Percentiles rank a stretch among this genome's conserved stretches.
phyloP scores from a whole-genome alignment of 1,284 basidiomycete species.

The Leccinum subrobustum region DNA sequence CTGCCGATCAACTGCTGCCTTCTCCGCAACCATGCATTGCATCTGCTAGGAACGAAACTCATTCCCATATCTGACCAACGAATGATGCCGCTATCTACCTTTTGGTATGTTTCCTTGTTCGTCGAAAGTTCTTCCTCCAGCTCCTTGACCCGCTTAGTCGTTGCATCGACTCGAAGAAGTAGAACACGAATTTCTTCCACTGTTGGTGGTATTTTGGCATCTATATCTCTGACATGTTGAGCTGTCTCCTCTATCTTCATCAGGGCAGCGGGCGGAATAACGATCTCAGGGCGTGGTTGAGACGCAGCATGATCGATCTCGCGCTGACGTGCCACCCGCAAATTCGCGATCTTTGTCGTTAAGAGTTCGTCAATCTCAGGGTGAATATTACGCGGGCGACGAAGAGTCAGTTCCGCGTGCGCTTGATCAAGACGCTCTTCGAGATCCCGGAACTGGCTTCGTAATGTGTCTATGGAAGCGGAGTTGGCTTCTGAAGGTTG shows the following conservation, averaged over 20 bases:
- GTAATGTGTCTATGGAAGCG: slow-evolving; percentile 13
- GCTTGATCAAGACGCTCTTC: slow-evolving; percentile 34
- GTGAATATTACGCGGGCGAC: slow-evolving; percentile 18
- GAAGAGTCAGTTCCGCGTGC: slow-evolving; percentile 31
- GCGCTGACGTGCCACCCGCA: slow-evolving; percentile 25
- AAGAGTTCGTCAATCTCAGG: slow-evolving; percentile 25
- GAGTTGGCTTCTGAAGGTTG: background rate
- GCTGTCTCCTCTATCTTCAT: slow-evolving; percentile 21
- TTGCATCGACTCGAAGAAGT: slow-evolving; percentile 27
- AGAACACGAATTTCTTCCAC: slow-evolving; percentile 29
- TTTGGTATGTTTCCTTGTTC: slow-evolving; percentile 18
- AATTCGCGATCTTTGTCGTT: slow-evolving; percentile 14
- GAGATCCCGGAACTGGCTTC: slow-evolving; percentile 20
- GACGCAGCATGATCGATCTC: slow-evolving; percentile 20
- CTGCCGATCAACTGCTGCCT: slow-evolving; percentile 11
- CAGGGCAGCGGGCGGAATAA: slow-evolving; percentile 19
- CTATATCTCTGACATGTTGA: slow-evolving; percentile 20
- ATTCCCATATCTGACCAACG: background rate
- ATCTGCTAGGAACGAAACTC: slow-evolving; percentile 19
- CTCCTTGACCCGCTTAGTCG: slow-evolving; percentile 21
- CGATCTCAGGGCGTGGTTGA: slow-evolving; percentile 20
- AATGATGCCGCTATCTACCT: slow-evolving; percentile 15
- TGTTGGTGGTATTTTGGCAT: slow-evolving; percentile 20
- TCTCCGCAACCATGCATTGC: slow-evolving; percentile 17
- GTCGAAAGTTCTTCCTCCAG: slow-evolving; percentile 24